A percentile compares a stretch with the other conserved stretches of the same genome.
Evolutionary conservation across 495 filamentous ascomycete species (phyloP).

Genomic region (Hamigera avellanea): DNA sequence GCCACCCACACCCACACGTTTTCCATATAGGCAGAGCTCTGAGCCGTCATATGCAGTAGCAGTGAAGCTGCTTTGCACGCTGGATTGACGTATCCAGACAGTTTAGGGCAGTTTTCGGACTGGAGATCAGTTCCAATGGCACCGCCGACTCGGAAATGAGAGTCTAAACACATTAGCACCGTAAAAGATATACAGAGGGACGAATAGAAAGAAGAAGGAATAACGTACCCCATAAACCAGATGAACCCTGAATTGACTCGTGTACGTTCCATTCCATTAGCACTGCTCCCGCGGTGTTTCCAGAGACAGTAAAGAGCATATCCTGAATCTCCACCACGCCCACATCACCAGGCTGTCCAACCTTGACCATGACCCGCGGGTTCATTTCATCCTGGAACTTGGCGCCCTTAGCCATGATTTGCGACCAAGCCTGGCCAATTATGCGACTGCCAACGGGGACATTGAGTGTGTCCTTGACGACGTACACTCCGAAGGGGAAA

Average conservation of each 20-base stretch:
- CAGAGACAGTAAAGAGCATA: conserved; percentile 40
- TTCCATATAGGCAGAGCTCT: conserved; percentile 39
- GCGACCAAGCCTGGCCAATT: conserved; percentile 35
- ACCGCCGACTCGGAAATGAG: conserved; percentile 62
- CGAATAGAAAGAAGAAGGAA: too few relatives aligned
- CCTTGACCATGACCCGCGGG: conserved; percentile 40
- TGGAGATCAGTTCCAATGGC: conserved; percentile 59
- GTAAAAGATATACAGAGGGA: background rate
- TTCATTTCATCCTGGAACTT: conserved; percentile 35
- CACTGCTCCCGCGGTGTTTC: conserved; percentile 65
- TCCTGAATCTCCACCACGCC: conserved; percentile 44
- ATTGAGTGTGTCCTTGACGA: conserved; percentile 38
- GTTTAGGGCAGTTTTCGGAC: conserved; percentile 52
- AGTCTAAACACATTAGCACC: conserved; percentile 8
- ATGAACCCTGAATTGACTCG: conserved; percentile 43
- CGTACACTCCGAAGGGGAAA: conserved; percentile 47
- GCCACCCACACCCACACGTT: conserved; percentile 52
- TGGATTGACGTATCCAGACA: conserved; percentile 11
- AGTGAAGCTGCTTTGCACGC: conserved; percentile 44
- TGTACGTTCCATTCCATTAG: conserved; percentile 73
- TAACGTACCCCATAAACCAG: too few relatives aligned
- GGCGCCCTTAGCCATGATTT: conserved; percentile 30
- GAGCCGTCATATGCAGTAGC: conserved; percentile 42
- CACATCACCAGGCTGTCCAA: conserved; percentile 37
- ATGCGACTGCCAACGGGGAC: conserved; percentile 37